Evolutionary conservation across 2,329 filamentous ascomycete species (phyloP), one percentile per base, ranked within the genome.

Genomic region (Xylariomycetidae sp.): DNA sequence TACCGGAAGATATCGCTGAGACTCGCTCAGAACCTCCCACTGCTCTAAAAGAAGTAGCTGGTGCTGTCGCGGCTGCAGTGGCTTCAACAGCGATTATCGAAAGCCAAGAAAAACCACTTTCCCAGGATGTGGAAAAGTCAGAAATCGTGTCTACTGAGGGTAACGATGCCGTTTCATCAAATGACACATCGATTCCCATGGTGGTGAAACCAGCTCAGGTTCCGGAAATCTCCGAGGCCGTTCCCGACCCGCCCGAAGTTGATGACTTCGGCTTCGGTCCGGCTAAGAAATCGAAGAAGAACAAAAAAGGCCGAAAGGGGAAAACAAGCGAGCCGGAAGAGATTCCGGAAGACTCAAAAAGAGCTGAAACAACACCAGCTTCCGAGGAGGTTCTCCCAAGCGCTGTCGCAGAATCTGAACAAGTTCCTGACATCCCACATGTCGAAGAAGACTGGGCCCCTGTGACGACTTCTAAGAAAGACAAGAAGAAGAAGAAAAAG

Each of bases 261-360:
- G 23, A 29, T n/a, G 39, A 49, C 22, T 23, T 27, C 15, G 28
- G 8, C 16, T 14, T 16, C 28, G 27, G 23, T 38, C 28, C 28
- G 16, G 23, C 40, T 31, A 42, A 45, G 17, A 37, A 42, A 38
- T 55, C 58, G 19, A 64, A 66, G 49, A 67, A 66, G 31, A 58
- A 61, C 17, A 64, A 64, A 46, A 62, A 62, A 28, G 35, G 29
- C 30, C 52, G 49, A 5, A 50, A 57, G 27, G 52, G 49, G 5
- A 50, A 57, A 26, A 42, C 45, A 17, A 41, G 27, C 20, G 32
- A 56, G 42, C 31, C 34, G 33, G 7, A 53, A 45, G 49, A 49
- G 18, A n/a, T n/a, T n/a, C n/a, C n/a, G n/a, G n/a, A n/a, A n/a
- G n/a, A n/a, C n/a, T n/a, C n/a, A n/a, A n/a, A n/a, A n/a, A n/a